Conservation (phyloP, 176 grass and related monocot species). For the Olyra latifolia region DNA sequence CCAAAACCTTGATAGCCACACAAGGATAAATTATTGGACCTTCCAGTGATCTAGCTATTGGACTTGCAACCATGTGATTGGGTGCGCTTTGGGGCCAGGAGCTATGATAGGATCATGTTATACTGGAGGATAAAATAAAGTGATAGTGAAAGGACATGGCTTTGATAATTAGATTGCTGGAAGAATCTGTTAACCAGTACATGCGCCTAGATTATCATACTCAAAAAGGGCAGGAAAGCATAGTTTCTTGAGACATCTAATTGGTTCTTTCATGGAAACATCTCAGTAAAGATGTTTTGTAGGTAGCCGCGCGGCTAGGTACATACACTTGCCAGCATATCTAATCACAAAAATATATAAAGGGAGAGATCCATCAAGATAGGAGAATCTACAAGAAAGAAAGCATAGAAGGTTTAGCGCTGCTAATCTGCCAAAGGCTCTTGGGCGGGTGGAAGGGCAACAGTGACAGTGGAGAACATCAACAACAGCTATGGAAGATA, state of each 20-base stretch:
- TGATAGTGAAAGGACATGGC: conserved; percentile 44
- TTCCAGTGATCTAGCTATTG: conserved; percentile 29
- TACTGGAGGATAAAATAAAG: conserved; percentile 51
- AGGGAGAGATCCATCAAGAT: conserved; percentile 36
- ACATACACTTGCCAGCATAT: conserved; percentile 36
- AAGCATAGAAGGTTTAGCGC: conserved; percentile 37
- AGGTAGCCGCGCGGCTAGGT: conserved; percentile 35
- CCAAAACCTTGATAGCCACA: conserved; percentile 27
- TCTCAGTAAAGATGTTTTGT: conserved; percentile 31
- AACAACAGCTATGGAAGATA: conserved; percentile 25
- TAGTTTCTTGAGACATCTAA: conserved; percentile 40
- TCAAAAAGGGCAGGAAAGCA: conserved; percentile 31
- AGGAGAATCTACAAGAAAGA: conserved; percentile 34
- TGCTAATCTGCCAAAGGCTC: conserved; percentile 26
- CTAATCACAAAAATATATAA: conserved; percentile 43
- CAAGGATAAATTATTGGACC: conserved; percentile 44
- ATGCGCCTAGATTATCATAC: conserved; percentile 39
- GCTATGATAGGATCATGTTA: conserved; percentile 59
- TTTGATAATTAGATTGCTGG: conserved; percentile 49
- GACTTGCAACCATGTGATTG: conserved; percentile 48
- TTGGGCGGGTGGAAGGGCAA: conserved; percentile 42
- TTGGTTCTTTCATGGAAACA: conserved; percentile 50
- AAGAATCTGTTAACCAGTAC: conserved; percentile 46
- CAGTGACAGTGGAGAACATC: not conserved
- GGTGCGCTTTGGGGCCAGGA: conserved; percentile 32